phyloP scores from a whole-genome alignment of 164 flowering plant species.

The Santalum album region DNA sequence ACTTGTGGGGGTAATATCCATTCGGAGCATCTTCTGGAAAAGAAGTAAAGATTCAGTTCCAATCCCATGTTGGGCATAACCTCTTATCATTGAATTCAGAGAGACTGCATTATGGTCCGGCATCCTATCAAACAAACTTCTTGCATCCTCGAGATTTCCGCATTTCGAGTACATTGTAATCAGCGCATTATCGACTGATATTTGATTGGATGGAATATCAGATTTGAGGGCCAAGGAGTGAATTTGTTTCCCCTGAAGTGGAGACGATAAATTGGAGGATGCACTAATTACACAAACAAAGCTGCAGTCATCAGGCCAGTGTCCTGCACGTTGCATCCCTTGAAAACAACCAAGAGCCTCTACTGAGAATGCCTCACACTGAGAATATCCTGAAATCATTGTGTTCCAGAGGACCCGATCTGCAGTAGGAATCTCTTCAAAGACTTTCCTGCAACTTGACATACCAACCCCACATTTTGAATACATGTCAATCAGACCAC shows the following conservation, averaged over 20 bases:
- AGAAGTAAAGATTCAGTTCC: conserved; percentile 45
- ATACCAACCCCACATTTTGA: conserved; percentile 55
- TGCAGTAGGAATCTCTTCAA: conserved; percentile 45
- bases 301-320: conserved; percentile 74
- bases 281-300: conserved; percentile 77
- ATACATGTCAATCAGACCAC: conserved; percentile 79
- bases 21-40: conserved; percentile 51
- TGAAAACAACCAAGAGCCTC: conserved; percentile 60
- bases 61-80: conserved; percentile 78
- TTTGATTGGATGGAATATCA: conserved; percentile 41
- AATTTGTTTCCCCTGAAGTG: conserved; percentile 63
- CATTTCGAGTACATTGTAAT: conserved; percentile 77
- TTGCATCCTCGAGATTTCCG: conserved; percentile 68
- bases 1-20: conserved; percentile 33
- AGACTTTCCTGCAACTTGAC: conserved; percentile 41
- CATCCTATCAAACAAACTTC: conserved; percentile 67
- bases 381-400: conserved; percentile 78
- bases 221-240: conserved; percentile 61
- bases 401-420: conserved; percentile 93
- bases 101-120: conserved; percentile 59
- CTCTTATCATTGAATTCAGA: conserved; percentile 67
- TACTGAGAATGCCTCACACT: conserved; percentile 47
- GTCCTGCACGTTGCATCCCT: conserved; percentile 47
- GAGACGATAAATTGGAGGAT: conserved; percentile 64
- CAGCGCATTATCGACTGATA: conserved; percentile 65